Percentiles rank a stretch among this genome's conserved stretches.
These are phyloP conservation scores for Otatea glauca DNA, from an alignment of 176 grass and related monocot genomes.

Conservation along the genomic window DNA sequence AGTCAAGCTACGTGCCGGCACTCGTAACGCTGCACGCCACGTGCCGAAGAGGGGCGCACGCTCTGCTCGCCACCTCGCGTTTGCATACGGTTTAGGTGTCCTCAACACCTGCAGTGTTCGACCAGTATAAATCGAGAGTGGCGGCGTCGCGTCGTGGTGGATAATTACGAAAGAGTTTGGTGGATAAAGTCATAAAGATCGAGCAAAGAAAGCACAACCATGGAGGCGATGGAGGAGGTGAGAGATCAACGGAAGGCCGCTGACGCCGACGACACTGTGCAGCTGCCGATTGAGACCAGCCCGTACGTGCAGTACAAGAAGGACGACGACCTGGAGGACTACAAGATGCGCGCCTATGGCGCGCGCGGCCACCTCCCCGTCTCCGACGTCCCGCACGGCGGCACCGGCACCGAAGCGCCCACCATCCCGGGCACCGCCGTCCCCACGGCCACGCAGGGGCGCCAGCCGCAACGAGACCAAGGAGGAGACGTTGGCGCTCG, in stretches of 20 bases:
- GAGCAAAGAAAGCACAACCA: not conserved
- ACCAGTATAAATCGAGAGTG: not conserved
- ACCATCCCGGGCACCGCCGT: slow-evolving; percentile 61
- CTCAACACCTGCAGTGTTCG: not conserved
- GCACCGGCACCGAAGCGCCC: slow-evolving; percentile 57
- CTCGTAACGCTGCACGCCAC: not conserved
- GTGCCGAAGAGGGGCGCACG: too few relatives aligned
- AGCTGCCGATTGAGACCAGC: slow-evolving; percentile 71
- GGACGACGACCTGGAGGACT: slow-evolving; percentile 65
- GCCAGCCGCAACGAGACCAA: slow-evolving; percentile 15
- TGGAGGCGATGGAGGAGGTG: slow-evolving; percentile 51
- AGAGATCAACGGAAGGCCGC: slow-evolving; percentile 14
- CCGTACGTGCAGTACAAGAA: slow-evolving; percentile 71
- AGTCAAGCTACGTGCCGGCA: not conserved
- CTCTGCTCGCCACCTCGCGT: not conserved
- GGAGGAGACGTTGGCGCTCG: not conserved
- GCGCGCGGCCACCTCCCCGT: slow-evolving; percentile 63
- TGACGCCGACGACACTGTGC: slow-evolving; percentile 31
- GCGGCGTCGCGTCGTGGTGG: not conserved
- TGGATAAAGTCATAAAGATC: not conserved
- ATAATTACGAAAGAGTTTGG: not conserved
- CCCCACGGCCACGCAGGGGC: not conserved
- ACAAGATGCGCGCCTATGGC: slow-evolving; percentile 81
- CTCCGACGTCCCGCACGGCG: slow-evolving; percentile 53
- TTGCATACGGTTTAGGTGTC: not conserved